Base-by-base conservation (phyloP, 805 yeast genomes). In the Kazachstania martiniae region DNA sequence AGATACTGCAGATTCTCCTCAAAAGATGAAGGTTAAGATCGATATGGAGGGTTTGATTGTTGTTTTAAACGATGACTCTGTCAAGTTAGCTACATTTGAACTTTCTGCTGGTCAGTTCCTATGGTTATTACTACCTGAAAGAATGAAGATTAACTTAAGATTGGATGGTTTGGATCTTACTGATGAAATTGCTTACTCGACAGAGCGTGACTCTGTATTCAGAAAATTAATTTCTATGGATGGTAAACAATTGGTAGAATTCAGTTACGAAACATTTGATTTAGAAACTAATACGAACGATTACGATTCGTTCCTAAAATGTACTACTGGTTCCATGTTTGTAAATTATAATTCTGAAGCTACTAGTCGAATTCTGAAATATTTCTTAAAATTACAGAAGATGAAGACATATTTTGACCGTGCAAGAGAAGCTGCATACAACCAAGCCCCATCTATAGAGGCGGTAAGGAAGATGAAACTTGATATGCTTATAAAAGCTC, bases 361-460 rank as follows among this genome's bases (percentile, higher is more conserved):
- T 0, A 67, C 86, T 36, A 66, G 75, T 21, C 70, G 77, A 41
- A 68, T 93, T 8, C 47, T 79, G 19, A 63, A 68, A 8, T 89
- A 74, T 46, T 60, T 85, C 45, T 72, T 72, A 41, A 80, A 79
- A 43, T 82, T 93, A 47, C 78, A 74, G 37, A 70, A 70, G 43
- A 84, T 89, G 94, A 91, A 91, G 55, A 72, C 71, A 4, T 65
- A 87, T n/a, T 93, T 82, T 54, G 98, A 91, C 47, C 63, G 70
- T 14, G 94, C 97, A 0, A 70, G 97, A 36, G 84, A 79, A 46
- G 83, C 86, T 8, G 95, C 97, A 0, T 70, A 85, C 43, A 72
- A 79, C 43, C 94, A 83, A 52, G 91, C 91, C 0, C 73, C 63
- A 27, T 75, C 74, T 40, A 64, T 77, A 27, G 69, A 70, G 27